Base-by-base conservation (phyloP, 148 eudicot species). In the Rheum nobile region DNA sequence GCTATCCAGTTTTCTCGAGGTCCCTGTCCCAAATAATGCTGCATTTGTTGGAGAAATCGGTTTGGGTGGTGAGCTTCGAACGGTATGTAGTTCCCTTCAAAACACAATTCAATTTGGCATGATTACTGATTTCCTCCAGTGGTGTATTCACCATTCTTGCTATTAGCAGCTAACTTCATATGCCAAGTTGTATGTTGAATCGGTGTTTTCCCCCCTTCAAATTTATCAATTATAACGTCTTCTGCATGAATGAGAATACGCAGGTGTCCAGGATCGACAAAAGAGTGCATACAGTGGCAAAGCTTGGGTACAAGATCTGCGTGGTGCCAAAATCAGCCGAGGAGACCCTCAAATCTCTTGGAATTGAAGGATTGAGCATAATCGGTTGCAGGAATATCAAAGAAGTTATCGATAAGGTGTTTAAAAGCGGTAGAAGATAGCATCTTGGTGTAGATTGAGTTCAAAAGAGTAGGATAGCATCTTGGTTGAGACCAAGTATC, bases 31-130 rank as follows among this genome's bases (percentile, higher is more conserved):
- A 22, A 84, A 76, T 46, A 77, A 80, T 70, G 81, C 85, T 16
- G 97, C 99, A 75, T 96, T 96, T 80, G 86, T 96, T 78, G 99
- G 96, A 81, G 99, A 96, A 86, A 81, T 96, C 68, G 99, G 94
- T 79, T 96, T 96, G 73, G 91, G 86, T 75, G 99, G 99, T 34
- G 99, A 96, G 87, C 89, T 96, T 74, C 94, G 92, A 63, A 77
- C 76, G 87, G 99, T 95, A 81, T 77, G 90, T 75, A 19, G 71
- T 34, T 76, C n/a, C 38, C 29, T 12, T 28, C 10, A 7, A 32
- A 69, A 37, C 9, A 39, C 72, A 35, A 68, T 13, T 12, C 12
- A 67, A 7, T 67, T 32, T 13, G 34, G 37, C 14, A 63, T 9
- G 14, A 63, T 16, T 26, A 26, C 37, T 63, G 35, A 63, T 57